phyloP scores from a whole-genome alignment of 495 filamentous ascomycete genomes.

The Daldinia grandis region DNA sequence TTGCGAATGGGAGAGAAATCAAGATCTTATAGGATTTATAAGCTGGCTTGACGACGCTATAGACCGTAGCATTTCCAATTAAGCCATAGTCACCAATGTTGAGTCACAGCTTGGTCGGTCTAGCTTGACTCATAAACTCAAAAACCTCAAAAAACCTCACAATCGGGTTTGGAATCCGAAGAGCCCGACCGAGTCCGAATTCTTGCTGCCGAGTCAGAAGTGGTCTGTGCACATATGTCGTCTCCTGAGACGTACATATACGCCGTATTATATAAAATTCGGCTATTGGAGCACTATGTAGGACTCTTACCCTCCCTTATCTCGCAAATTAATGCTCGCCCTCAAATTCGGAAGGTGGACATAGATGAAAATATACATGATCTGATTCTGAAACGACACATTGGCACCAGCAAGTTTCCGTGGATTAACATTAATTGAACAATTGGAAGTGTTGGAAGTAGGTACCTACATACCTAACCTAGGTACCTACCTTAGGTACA shows the following conservation, averaged over 20 bases:
- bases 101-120: not conserved
- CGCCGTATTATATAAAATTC: constrained; percentile 4
- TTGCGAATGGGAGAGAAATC: not conserved
- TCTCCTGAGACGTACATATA: not conserved
- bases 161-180: not conserved
- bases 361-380: not conserved
- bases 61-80: not conserved
- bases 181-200: not conserved
- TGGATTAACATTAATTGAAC: not conserved
- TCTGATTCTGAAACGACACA: constrained; percentile 9
- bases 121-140: not conserved
- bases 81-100: not conserved
- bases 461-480: too few relatives aligned
- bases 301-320: not conserved
- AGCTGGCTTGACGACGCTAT: not conserved
- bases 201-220: not conserved
- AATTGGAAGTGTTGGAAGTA: not conserved
- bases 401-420: not conserved
- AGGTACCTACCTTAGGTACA: too few relatives aligned
- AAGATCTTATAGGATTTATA: not conserved
- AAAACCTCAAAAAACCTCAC: too few relatives aligned
- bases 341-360: not conserved
- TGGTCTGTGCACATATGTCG: not conserved
- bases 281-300: not conserved
- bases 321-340: not conserved